Base-by-base conservation (phyloP, 1,284 basidiomycete species). In the Rhodofomes roseus region DNA sequence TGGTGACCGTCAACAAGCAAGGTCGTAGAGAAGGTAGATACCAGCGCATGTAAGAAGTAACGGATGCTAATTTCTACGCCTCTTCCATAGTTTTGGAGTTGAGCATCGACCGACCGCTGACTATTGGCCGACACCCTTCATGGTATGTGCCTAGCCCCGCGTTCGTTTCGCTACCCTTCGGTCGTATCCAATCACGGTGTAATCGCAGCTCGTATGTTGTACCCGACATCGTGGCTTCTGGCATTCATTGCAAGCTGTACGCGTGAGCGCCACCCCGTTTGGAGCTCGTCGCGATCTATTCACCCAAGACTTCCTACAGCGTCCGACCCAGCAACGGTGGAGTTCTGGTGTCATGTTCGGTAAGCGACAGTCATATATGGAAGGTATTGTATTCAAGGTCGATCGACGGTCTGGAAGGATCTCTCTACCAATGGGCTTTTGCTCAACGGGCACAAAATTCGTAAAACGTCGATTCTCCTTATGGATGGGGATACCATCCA, bases 191-290 rank as follows among this genome's bases (percentile, higher is more conserved):
- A 48, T 22, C 48, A 55, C 57, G 50, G 20, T 54, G 40, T 23
- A n/a, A 40, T 55, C 40, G 39, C 56, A 83, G 81, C 65, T 77
- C 80, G 20, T 83, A 83, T 58, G 76, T 82, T 22, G 72, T 83
- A 27, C 62, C 75, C 18, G 77, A 89, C 58, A 68, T 73, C 8
- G 77, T 82, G 31, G 82, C 89, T 22, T 90, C 88, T 5, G 82
- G 79, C 48, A 63, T 89, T 20, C 89, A 92, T 67, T 92, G 89
- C 79, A 89, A 88, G 70, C 71, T 92, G 78, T 87, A 90, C 79
- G 90, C 86, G 89, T 88, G 62, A 64, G 77, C 73, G 16, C 52
- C 27, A 23, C 20, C 39, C 22, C 20, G n/a, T 40, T 39, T 25
- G 43, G 37, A 29, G 9, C 22, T 11, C 23, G 40, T 9, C 52